phyloP scores from a whole-genome alignment of 2,329 filamentous ascomycete species.

The Penicillium oxalicum region DNA sequence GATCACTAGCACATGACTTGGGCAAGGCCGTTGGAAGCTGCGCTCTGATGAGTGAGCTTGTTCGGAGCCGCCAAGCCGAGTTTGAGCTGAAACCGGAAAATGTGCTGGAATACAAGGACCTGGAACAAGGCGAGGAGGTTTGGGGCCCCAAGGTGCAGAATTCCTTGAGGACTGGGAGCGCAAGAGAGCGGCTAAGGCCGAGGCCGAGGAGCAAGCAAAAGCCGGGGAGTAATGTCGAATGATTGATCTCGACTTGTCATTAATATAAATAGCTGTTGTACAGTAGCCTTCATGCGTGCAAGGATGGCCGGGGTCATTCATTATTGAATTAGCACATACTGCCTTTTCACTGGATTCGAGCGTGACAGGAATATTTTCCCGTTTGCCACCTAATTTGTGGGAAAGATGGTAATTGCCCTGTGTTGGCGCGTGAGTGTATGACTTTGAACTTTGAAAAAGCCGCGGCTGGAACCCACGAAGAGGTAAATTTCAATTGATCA shows the following conservation, averaged over 20 bases:
- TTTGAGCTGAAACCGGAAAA: constrained; percentile 66
- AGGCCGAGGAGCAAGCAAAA: constrained; percentile 7
- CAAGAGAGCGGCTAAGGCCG: constrained; percentile 28
- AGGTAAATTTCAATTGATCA: constrained; percentile 10
- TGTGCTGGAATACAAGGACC: constrained; percentile 71
- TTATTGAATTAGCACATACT: too few species aligned
- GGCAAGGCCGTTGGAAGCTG: constrained; percentile 75
- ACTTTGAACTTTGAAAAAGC: background rate
- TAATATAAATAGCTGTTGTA: background rate
- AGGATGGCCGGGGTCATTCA: too few species aligned
- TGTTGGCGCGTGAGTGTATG: too few species aligned
- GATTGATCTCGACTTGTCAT: background rate
- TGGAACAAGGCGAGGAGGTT: constrained; percentile 67
- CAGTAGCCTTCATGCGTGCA: background rate
- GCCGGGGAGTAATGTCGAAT: background rate
- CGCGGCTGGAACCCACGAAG: background rate
- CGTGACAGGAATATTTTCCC: too few species aligned
- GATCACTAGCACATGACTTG: constrained; percentile 87
- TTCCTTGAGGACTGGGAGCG: constrained; percentile 51
- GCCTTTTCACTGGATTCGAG: too few species aligned
- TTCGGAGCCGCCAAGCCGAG: constrained; percentile 72
- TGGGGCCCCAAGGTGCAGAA: constrained; percentile 71
- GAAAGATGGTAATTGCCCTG: too few species aligned
- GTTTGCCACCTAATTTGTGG: too few species aligned
- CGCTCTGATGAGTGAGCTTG: constrained; percentile 78